Evolutionary conservation across 345 rosid genomes (phyloP), one percentile per base, ranked within the genome.

Genomic region (Draba incana): DNA sequence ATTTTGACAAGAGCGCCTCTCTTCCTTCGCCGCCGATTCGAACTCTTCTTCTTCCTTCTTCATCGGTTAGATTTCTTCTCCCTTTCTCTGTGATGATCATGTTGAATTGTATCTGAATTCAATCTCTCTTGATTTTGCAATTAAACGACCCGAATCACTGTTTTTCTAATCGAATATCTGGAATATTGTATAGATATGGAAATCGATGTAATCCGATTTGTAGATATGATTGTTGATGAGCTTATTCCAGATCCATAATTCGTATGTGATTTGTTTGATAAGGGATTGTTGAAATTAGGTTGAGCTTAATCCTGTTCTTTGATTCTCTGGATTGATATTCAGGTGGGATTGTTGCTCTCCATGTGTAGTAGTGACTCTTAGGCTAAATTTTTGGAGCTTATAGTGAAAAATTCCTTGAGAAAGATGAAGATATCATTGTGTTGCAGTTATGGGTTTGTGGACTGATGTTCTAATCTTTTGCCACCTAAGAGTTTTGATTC

Each of bases 401-500:
- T 31, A 62, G 61, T 47, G 38, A 58, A 50, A 37, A 2, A 5
- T 16, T 23, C 38, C 14, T 35, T 68, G 78, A 45, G 41, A 35
- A 60, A 45, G 67, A 80, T 82, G 90, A 80, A 85, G 87, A 86
- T 79, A 56, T 68, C 80, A 14, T 68, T 80, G 84, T 81, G 72
- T 47, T 80, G 84, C 73, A 81, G 71, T 67, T 80, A 76, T 77
- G 89, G 89, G 38, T 86, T 86, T 81, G 89, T 84, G 31, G 87
- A 84, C 62, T 84, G 86, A 86, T 77, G 59, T 67, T 56, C 37
- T 41, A 25, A 48, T 51, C 62, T 58, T 49, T 56, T 31, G 30
- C 50, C 61, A 54, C 20, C 49, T 33, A 71, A 30, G 11, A 51
- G 27, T n/a, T 31, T 63, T 57, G 42, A 37, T 60, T 72, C 31